Conservation (phyloP, 2,329 filamentous ascomycete genomes). For the Cladobotryum mycophilum region DNA sequence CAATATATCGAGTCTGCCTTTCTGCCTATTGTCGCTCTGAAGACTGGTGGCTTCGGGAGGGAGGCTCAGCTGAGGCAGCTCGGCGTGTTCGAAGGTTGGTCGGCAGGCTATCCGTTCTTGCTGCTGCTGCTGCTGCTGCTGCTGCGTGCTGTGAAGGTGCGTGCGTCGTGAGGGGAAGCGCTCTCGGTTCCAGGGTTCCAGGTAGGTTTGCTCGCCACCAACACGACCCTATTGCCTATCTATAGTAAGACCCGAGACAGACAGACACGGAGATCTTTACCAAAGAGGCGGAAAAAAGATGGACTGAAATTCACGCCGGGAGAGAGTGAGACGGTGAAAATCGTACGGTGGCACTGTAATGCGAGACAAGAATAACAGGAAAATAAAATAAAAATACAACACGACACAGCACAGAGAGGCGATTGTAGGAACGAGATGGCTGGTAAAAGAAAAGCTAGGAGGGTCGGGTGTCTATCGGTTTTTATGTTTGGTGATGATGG, state of each 20-base stretch:
- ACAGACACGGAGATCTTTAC: too few relatives aligned
- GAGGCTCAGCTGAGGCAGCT: conserved; percentile 8
- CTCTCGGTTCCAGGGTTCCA: neutral
- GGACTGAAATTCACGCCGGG: too few relatives aligned
- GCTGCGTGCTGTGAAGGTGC: neutral
- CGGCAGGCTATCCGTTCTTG: neutral
- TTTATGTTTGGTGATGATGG: too few relatives aligned
- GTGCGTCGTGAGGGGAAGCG: neutral
- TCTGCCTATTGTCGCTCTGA: neutral
- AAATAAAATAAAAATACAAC: neutral
- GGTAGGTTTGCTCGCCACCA: neutral
- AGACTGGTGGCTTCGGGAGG: conserved; percentile 1
- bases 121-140: too few relatives aligned
- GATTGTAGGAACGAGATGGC: too few relatives aligned
- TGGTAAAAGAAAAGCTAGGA: too few relatives aligned
- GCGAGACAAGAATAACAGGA: neutral
- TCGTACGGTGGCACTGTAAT: neutral
- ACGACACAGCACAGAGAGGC: too few relatives aligned
- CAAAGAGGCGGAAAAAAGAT: neutral
- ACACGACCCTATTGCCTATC: neutral
- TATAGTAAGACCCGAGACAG: neutral
- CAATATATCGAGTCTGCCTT: too few relatives aligned
- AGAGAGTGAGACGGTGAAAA: too few relatives aligned
- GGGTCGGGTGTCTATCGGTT: too few relatives aligned
- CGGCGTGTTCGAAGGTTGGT: conserved; percentile 2